Percentiles rank a stretch among this genome's conserved stretches.
These are phyloP conservation scores for Ceratocystis colombiana DNA, from an alignment of 2,329 filamentous ascomycete genomes.

Conservation along the genomic window DNA sequence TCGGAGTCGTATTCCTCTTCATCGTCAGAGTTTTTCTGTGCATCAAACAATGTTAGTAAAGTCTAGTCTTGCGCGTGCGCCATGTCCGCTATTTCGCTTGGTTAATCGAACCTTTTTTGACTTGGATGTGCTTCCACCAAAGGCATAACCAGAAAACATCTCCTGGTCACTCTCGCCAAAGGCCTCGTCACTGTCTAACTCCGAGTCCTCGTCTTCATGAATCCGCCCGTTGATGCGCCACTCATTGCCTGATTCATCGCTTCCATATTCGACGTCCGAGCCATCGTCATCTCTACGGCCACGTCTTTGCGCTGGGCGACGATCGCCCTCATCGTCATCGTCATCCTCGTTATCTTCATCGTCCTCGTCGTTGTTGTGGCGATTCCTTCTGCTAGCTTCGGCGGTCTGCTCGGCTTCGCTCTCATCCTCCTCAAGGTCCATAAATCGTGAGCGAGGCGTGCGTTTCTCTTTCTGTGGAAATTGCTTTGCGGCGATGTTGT, in stretches of 20 bases:
- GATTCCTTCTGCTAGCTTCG: slow-evolving; percentile 34
- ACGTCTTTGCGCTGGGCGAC: slow-evolving; percentile 34
- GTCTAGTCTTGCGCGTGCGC: neutral
- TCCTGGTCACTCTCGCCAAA: slow-evolving; percentile 86
- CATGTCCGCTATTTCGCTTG: neutral
- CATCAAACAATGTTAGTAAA: slow-evolving; percentile 3
- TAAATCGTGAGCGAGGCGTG: slow-evolving; percentile 43
- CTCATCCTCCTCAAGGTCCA: slow-evolving; percentile 37
- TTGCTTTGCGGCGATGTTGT: slow-evolving; percentile 47
- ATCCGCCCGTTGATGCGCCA: slow-evolving; percentile 62
- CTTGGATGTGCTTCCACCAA: slow-evolving; percentile 40
- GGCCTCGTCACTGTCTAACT: slow-evolving; percentile 63
- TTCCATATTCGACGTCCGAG: slow-evolving; percentile 57
- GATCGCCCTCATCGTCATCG: slow-evolving; percentile 42
- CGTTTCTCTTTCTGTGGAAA: slow-evolving; percentile 40
- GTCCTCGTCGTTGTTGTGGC: slow-evolving; percentile 38
- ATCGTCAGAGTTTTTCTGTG: slow-evolving; percentile 40
- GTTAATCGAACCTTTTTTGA: slow-evolving; percentile 29
- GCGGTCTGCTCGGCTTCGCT: slow-evolving; percentile 26
- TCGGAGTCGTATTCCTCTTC: slow-evolving; percentile 41
- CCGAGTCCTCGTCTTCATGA: slow-evolving; percentile 51
- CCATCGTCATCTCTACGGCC: slow-evolving; percentile 39
- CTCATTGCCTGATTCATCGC: slow-evolving; percentile 75
- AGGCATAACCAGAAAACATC: slow-evolving; percentile 62
- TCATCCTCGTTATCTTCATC: slow-evolving; percentile 45